Base-by-base conservation (phyloP, 2,329 filamentous ascomycete genomes). In the Mariannaea sp. region DNA sequence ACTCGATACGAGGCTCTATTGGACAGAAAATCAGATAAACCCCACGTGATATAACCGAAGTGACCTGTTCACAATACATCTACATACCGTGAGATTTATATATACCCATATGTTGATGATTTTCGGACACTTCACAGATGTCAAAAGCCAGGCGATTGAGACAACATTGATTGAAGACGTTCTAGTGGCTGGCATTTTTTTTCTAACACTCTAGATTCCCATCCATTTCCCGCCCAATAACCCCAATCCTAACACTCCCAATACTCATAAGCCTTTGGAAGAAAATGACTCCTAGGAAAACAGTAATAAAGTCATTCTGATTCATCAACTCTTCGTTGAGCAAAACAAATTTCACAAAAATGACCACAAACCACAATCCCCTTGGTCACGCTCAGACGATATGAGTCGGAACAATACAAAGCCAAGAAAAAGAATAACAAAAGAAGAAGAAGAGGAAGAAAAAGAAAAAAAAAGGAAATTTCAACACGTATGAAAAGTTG, bases 141-240 rank as follows among this genome's bases (percentile, higher is more conserved):
- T n/a, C 22, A 24, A 24, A 24, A 5, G 22, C n/a, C n/a, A n/a
- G n/a, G n/a, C n/a, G 22, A 24, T 35, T 5, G 13, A 14, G n/a
- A 4, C 32, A n/a, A 16, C 13, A 17, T 57, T 50, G 58, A 32
- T 43, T 44, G 54, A 9, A 44, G 47, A 24, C 57, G 48, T 47
- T 64, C 56, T 55, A 56, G 43, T 64, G 45, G 53, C 47, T 39
- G 36, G 39, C 29, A 65, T 68, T 65, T 67, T 65, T 67, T 68
- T 41, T 68, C 66, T 68, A 68, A 60, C 49, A 52, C 46, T 68
- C 66, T 68, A 64, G 48, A 56, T 56, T 56, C 53, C 57, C 52
- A 43, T 52, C 45, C 54, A 40, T 55, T 49, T 40, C 53, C 45
- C 45, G 44, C 35, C 53, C 55, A 29, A 49, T 53, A 42, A n/a